These are phyloP conservation scores for Corymbia citriodora DNA, from an alignment of 441 rosid genomes.

Conservation along the genomic window DNA sequence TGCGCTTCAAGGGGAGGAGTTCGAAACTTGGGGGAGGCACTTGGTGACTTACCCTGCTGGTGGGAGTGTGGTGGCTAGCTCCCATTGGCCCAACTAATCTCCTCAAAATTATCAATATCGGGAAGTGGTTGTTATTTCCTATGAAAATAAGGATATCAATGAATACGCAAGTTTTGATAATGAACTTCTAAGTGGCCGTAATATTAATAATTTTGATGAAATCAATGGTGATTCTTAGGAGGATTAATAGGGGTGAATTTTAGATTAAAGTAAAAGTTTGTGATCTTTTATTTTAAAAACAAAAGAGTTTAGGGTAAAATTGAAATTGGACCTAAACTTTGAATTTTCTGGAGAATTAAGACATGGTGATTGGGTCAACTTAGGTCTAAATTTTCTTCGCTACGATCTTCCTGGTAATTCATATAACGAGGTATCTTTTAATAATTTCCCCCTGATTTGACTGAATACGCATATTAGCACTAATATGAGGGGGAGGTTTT, in stretches of 20 bases:
- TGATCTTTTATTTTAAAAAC: not conserved
- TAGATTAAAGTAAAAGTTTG: not conserved
- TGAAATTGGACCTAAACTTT: not conserved
- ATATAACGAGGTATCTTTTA: not conserved
- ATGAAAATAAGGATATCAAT: not conserved
- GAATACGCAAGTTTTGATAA: not conserved
- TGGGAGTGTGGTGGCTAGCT: too few species aligned
- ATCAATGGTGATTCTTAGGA: not conserved
- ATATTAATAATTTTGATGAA: not conserved
- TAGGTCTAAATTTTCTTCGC: not conserved
- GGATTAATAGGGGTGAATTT: not conserved
- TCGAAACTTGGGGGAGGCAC: too few species aligned
- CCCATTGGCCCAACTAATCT: not conserved
- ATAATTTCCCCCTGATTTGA: not conserved
- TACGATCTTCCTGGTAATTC: not conserved
- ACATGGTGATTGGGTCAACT: not conserved
- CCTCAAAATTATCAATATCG: too few species aligned
- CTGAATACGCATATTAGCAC: not conserved
- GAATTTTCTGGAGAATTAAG: not conserved
- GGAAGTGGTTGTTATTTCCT: rapidly evolving
- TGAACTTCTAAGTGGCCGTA: not conserved
- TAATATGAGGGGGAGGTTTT: not conserved
- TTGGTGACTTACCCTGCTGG: too few species aligned
- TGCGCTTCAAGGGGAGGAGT: too few species aligned
- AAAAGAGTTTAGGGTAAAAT: not conserved